phyloP scores from a whole-genome alignment of 2,329 filamentous ascomycete species.

The Alternaria angustiovoidea region DNA sequence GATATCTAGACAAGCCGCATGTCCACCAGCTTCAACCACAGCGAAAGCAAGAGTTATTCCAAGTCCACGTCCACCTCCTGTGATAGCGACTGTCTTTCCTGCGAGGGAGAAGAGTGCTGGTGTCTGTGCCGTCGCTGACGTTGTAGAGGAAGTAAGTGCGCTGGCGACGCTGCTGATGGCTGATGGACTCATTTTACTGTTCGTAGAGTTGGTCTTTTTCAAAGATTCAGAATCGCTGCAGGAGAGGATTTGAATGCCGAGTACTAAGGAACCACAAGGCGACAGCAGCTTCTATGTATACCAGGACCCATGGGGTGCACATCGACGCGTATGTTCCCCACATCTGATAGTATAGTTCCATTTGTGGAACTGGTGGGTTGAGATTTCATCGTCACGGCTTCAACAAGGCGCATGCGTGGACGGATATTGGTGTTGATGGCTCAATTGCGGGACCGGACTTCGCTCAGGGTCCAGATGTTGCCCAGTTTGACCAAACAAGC shows the following conservation, averaged over 20 bases:
- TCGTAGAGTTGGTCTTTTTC: background rate
- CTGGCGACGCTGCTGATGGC: constrained; percentile 2
- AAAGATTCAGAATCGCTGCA: background rate
- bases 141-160: constrained; percentile 1
- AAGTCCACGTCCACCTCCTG: constrained; percentile 61
- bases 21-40: constrained; percentile 59
- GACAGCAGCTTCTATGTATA: background rate
- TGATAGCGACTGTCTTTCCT: constrained; percentile 57
- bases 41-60: constrained; percentile 61
- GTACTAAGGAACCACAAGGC: background rate
- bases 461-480: background rate
- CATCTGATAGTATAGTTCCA: background rate
- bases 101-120: constrained; percentile 12
- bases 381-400: background rate
- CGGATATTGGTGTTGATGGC: background rate
- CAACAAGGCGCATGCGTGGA: background rate
- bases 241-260: background rate
- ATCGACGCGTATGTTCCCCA: constrained; percentile 1
- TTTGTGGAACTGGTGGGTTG: background rate
- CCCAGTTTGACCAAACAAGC: constrained; percentile 1
- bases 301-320: background rate
- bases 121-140: constrained; percentile 5
- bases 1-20: constrained; percentile 60
- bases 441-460: background rate
- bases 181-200: constrained; percentile 5